A percentile compares a stretch with the other conserved stretches of the same genome.
phyloP scores from a whole-genome alignment of 2,329 filamentous ascomycete genomes.

The Epichloe amarillans region DNA sequence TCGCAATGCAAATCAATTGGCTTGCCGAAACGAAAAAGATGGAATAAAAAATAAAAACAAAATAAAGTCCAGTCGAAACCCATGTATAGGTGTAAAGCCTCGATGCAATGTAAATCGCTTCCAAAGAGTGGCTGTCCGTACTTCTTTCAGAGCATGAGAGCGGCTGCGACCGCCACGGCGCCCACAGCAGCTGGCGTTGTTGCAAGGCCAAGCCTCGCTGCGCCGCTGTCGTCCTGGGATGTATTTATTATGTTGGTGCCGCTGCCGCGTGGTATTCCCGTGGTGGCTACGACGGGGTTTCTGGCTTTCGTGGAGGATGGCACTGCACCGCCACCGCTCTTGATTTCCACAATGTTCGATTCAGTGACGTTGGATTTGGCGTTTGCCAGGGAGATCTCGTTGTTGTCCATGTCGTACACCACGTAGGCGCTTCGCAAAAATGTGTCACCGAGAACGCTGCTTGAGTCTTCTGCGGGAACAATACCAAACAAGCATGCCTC shows the following conservation, averaged over 20 bases:
- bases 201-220: background rate
- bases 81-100: no score
- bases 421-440: conserved; percentile 65
- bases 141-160: background rate
- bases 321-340: conserved; percentile 31
- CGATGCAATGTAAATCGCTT: no score
- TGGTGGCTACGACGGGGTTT: conserved; percentile 35
- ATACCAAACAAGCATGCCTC: conserved; percentile 56
- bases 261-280: conserved; percentile 19
- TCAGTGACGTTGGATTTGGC: conserved; percentile 43
- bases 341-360: conserved; percentile 42
- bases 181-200: background rate
- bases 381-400: conserved; percentile 57
- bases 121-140: no score
- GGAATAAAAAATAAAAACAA: background rate
- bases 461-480: conserved; percentile 38
- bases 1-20: conserved; percentile 4
- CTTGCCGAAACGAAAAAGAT: background rate
- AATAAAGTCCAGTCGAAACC: background rate
- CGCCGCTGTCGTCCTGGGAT: conserved; percentile 4
- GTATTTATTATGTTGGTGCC: background rate
- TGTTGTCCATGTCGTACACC: conserved; percentile 60
- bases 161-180: background rate
- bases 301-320: conserved; percentile 39
- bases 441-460: conserved; percentile 58